Base-by-base conservation (phyloP, 2,329 filamentous ascomycete genomes). In the Aspergillus sp. region DNA sequence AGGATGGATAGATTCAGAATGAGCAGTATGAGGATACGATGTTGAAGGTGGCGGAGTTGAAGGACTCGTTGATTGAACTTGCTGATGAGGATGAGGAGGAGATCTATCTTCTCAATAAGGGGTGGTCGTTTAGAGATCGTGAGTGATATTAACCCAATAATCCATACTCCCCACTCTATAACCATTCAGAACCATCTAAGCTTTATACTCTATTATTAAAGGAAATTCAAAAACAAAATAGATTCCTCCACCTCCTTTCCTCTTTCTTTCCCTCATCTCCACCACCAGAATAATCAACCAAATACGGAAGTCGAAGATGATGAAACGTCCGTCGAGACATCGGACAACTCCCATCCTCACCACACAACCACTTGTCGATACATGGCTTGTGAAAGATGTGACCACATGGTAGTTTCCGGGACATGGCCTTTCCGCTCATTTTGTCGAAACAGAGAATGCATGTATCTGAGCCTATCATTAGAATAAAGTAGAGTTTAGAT, bases 1-100 rank as follows among this genome's bases (percentile, higher is more conserved):
- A 53, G 32, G 43, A 51, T 33, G 47, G 43, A 9, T 50, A 45
- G 45, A 27, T 50, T 12, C 40, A 42, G n/a, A 50, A 43, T 44
- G 44, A 53, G 19, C 5, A 12, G 2, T 47, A 50, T 38, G 44
- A 49, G 5, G 40, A 49, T 5, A 35, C 41, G 30, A 32, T 52
- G 4, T 32, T 29, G 28, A 46, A 44, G 19, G 27, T 34, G 27
- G 46, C 32, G 7, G 31, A 46, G 39, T 42, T 50, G 5, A 49
- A 48, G 27, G 42, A n/a, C 1, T 43, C 41, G 9, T 35, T 51
- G 3, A 35, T 47, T 5, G 43, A 42, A 2, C 37, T 6, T 13
- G 41, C 37, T 7, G 45, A 48, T 6, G 49, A 33, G 0, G 47
- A 47, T 27, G 1, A 49, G 9, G 41, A 49, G 2, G 42, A 48